These are phyloP conservation scores for Fusarium odoratissimum DNA, from an alignment of 2,329 filamentous ascomycete genomes.

Conservation along the genomic window DNA sequence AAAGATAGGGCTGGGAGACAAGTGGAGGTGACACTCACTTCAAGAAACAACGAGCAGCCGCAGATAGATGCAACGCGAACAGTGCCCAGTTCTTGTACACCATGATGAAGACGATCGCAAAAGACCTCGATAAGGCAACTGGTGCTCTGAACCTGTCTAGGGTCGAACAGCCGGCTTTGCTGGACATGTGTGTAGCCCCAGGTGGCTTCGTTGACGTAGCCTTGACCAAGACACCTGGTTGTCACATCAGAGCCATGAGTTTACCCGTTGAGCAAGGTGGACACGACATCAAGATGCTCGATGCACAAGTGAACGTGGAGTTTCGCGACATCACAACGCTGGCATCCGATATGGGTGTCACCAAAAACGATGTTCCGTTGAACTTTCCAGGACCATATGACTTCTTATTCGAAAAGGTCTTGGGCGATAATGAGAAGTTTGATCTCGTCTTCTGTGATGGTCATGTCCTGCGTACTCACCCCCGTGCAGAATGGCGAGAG, in stretches of 20 bases:
- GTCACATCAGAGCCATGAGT: conserved; percentile 52
- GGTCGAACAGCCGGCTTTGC: conserved; percentile 45
- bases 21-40: conserved; percentile 57
- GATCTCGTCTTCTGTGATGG: conserved; percentile 62
- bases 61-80: conserved; percentile 49
- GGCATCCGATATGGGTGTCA: conserved; percentile 56
- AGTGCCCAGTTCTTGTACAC: conserved; percentile 49
- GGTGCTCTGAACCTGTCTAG: conserved; percentile 45
- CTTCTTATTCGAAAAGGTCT: conserved; percentile 31
- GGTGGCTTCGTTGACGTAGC: conserved; percentile 61
- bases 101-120: conserved; percentile 57
- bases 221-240: conserved; percentile 50
- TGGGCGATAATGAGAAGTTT: conserved; percentile 43
- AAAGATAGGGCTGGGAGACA: conserved; percentile 57
- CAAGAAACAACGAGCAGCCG: conserved; percentile 49
- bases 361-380: conserved; percentile 43
- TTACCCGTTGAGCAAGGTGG: conserved; percentile 56
- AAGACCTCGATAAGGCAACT: conserved; percentile 54
- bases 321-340: conserved; percentile 64
- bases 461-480: conserved; percentile 57
- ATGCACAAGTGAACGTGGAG: conserved; percentile 1
- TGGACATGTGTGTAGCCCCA: conserved; percentile 68
- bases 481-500: conserved; percentile 48
- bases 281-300: conserved; percentile 50
- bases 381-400: conserved; percentile 30